Conservation (phyloP, 371 early-diverging fungal species). For the Thermomucor indicae-seudaticae region DNA sequence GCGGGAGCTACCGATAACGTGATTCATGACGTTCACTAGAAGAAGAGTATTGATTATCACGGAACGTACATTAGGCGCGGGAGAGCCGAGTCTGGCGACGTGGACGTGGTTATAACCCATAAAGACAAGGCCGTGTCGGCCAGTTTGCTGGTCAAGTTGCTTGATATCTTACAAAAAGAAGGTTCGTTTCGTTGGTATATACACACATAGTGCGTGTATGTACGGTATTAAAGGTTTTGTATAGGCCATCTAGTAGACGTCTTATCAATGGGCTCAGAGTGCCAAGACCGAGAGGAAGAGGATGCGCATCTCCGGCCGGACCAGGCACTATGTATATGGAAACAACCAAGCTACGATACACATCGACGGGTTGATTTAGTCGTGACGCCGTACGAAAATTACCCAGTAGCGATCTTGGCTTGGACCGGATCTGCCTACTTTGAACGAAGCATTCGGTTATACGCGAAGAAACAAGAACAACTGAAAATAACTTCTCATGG, state of each 20-base stretch:
- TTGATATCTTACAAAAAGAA: constrained; percentile 5
- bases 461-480: constrained; percentile 8
- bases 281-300: constrained; percentile 5
- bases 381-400: constrained; percentile 12
- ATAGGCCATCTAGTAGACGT: constrained; percentile 4
- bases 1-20: constrained; percentile 17
- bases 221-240: no score
- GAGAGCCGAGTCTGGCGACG: constrained; percentile 10
- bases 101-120: constrained; percentile 19
- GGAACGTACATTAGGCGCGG: constrained; percentile 11
- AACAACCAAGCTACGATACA: constrained; percentile 2
- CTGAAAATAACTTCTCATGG: constrained; percentile 16
- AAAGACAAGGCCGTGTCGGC: background rate
- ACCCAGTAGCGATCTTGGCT: constrained; percentile 15
- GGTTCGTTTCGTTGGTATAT: background rate
- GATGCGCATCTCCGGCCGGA: constrained; percentile 3
- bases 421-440: constrained; percentile 23
- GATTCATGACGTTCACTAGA: background rate
- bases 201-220: background rate
- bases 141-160: constrained; percentile 1
- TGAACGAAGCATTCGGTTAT: constrained; percentile 15
- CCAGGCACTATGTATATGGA: constrained; percentile 20
- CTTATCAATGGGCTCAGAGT: constrained; percentile 10
- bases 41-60: background rate
- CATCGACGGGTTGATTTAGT: constrained; percentile 19